Evolutionary conservation across 2,329 filamentous ascomycete species (phyloP), one percentile per base, ranked within the genome.

Genomic region (Dothistroma pini): DNA sequence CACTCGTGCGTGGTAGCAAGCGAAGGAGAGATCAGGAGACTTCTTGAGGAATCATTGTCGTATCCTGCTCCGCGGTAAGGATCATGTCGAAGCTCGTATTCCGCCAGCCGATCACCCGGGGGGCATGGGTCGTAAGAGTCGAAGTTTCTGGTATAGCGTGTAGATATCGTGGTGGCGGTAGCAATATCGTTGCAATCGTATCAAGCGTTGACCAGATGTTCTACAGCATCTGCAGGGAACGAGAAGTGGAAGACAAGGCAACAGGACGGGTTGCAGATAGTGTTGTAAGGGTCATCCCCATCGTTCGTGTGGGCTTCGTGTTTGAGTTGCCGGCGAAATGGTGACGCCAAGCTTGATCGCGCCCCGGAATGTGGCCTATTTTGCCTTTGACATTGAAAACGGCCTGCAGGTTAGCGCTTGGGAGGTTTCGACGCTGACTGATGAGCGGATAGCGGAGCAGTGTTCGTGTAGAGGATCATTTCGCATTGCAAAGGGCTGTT

Each of bases 381-480:
- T 58, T 47, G 34, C 22, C n/a, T 52, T 52, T 44, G n/a, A 31
- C 31, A 22, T 52, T 53, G 38, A 35, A n/a, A 51, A 50, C 47
- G 44, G 25, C 16, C 56, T 58, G 57, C 57, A 54, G 57, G 34
- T 54, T 58, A 58, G 57, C 57, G 57, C 48, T 25, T 52, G 48
- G 11, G 19, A 22, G 44, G 2, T 32, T 55, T 38, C 38, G 5
- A 29, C 38, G 53, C 19, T 55, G 53, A 16, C 34, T 41, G 53
- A 55, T 25, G 22, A 11, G 53, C 22, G 31, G 34, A 11, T 14
- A 32, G 38, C 14, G 54, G 21, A 56, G 41, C 38, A 56, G 44
- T 25, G 54, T 35, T 29, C 25, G 25, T 53, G 51, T 29, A 53
- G 51, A 53, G 25, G n/a, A 32, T 31, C 11, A 51, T 29, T 29